Base-by-base conservation (phyloP, 495 filamentous ascomycete genomes). In the Talaromyces adpressus region DNA sequence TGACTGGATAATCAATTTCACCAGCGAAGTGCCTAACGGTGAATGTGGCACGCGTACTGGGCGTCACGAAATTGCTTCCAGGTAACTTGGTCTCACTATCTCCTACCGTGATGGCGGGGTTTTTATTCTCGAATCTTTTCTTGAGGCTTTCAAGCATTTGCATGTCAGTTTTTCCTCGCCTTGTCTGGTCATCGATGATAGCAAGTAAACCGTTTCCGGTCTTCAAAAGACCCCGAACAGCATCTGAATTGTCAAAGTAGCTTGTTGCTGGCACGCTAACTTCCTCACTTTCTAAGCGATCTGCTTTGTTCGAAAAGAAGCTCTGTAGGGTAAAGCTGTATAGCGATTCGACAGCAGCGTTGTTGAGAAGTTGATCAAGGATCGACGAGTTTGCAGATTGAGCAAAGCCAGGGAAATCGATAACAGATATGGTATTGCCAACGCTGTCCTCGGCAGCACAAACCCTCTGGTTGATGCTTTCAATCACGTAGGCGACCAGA, bases 191-290 rank as follows among this genome's bases (percentile, higher is more conserved):
- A 71, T 97, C 93, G 11, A 98, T 78, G 63, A 98, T 98, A 75
- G 90, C 91, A 47, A 98, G 82, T 30, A 98, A 73, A 4, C 94
- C 94, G 71, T 98, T 98, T 36, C 91, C 90, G 45, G 90, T 83
- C 75, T 98, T 98, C 64, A 98, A 76, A 34, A 98, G 76, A 0
- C 91, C 93, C 63, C 89, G 90, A 27, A 96, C 92, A 29, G 92
- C 91, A 71, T 98, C 94, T 0, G 89, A 90, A 75, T 98, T 98
- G 75, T 98, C 94, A 62, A 96, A 98, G 71, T 97, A 98, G 77
- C 90, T 94, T 0, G 93, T 96, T 1, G 92, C 88, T 4, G 93
- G 84, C 6, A 98, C 91, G 14, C 77, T 82, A 7, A 98, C 89
- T 70, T 97, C 94, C 75, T 98, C 94, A 20, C 87, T 89, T 68